Conservation (phyloP, 371 early-diverging fungal genomes). For the Zancudomyces culisetae region DNA sequence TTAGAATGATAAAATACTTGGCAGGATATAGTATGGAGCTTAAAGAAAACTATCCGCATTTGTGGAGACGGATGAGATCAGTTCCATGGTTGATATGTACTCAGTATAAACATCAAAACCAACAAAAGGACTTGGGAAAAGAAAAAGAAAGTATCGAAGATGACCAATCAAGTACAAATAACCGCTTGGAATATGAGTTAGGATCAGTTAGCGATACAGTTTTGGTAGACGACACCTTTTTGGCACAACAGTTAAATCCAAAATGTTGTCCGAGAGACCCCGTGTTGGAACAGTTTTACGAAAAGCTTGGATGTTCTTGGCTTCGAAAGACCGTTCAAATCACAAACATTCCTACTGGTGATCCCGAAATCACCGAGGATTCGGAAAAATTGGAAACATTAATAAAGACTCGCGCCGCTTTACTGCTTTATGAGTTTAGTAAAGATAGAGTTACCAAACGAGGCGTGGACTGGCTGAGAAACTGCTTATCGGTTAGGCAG, state of each 20-base stretch:
- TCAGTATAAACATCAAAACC: slow-evolving; percentile 6
- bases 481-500: slow-evolving; percentile 2
- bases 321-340: slow-evolving; percentile 41
- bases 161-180: slow-evolving; percentile 9
- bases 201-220: slow-evolving; percentile 52
- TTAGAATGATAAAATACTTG: slow-evolving; percentile 46
- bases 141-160: neutral
- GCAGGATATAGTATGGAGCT: slow-evolving; percentile 45
- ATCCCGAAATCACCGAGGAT: slow-evolving; percentile 25
- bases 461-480: slow-evolving; percentile 1
- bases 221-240: slow-evolving; percentile 59
- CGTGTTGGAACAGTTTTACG: slow-evolving; percentile 42
- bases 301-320: slow-evolving; percentile 44
- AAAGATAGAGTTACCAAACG: neutral
- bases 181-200: slow-evolving; percentile 33
- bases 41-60: slow-evolving; percentile 10
- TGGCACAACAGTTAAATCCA: slow-evolving; percentile 55
- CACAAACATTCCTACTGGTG: slow-evolving; percentile 28
- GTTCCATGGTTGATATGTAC: slow-evolving; percentile 35
- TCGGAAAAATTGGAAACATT: slow-evolving; percentile 37
- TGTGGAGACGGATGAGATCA: slow-evolving; percentile 38
- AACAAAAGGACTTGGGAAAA: neutral
- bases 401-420: slow-evolving; percentile 57
- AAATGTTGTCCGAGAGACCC: slow-evolving; percentile 45
- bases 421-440: slow-evolving; percentile 31